Evolutionary conservation across 768 basidiomycete species (phyloP).

Genomic region (Termitomyces heimii): DNA sequence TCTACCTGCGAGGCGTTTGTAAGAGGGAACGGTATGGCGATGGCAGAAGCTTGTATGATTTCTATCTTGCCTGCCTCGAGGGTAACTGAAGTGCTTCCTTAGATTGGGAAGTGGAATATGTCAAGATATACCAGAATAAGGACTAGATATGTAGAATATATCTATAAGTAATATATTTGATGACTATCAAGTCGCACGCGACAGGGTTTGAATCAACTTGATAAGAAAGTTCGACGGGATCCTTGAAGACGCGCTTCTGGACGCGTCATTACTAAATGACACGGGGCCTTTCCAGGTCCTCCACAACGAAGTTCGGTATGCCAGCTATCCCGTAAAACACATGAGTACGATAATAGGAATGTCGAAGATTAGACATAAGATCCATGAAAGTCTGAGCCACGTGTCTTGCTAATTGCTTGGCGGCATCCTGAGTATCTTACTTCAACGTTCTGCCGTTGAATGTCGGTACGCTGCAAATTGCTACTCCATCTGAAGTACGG

Average conservation of each 20-base stretch:
- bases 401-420: background rate
- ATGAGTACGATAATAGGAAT: too few species aligned
- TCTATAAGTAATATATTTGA: slow-evolving; percentile 4
- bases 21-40: slow-evolving; percentile 60
- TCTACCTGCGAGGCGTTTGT: slow-evolving; percentile 79
- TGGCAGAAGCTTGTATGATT: slow-evolving; percentile 67
- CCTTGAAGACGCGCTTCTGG: slow-evolving; percentile 14
- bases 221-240: slow-evolving; percentile 11
- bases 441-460: slow-evolving; percentile 14
- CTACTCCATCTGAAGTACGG: slow-evolving; percentile 10
- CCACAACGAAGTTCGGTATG: too few species aligned
- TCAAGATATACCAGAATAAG: slow-evolving; percentile 59
- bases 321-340: too few species aligned
- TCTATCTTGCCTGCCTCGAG: background rate
- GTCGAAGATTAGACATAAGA: too few species aligned
- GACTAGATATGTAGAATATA: background rate
- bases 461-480: slow-evolving; percentile 21
- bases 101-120: slow-evolving; percentile 83
- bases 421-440: background rate
- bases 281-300: slow-evolving; percentile 19
- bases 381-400: background rate
- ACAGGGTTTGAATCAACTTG: too few species aligned
- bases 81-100: slow-evolving; percentile 3
- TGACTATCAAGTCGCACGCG: background rate
- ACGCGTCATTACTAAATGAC: slow-evolving; percentile 15